phyloP scores from a whole-genome alignment of 352 stramenopile genomes.

The Aphanomyces astaci region DNA sequence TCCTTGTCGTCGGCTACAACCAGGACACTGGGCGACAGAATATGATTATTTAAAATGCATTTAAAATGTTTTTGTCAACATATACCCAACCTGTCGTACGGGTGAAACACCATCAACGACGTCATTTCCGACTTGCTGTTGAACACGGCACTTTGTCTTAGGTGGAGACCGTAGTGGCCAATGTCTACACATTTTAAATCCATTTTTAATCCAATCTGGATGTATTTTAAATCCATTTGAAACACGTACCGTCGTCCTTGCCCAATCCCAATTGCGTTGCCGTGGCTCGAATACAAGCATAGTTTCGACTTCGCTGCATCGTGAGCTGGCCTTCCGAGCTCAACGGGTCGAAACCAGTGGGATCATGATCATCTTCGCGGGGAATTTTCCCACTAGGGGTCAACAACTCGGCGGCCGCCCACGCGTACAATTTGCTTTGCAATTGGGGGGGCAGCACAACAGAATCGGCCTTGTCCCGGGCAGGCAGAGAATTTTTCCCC shows the following conservation, averaged over 20 bases:
- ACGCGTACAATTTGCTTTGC: conserved; percentile 54
- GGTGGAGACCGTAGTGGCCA: conserved; percentile 72
- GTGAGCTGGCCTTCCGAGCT: conserved; percentile 39
- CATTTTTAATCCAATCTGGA: too few species aligned
- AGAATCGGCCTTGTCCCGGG: too few species aligned
- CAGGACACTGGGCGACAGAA: conserved; percentile 91
- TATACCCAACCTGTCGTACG: conserved; percentile 87
- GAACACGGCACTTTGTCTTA: conserved; percentile 86
- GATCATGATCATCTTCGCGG: conserved; percentile 55
- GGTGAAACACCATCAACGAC: conserved; percentile 94
- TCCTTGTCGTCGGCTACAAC: conserved; percentile 93
- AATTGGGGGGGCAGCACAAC: conserved; percentile 24
- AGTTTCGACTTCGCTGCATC: neutral
- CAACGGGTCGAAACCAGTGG: conserved; percentile 66
- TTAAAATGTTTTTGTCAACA: too few species aligned
- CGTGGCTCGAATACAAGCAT: conserved; percentile 39
- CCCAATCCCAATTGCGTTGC: conserved; percentile 23
- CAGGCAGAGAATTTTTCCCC: neutral
- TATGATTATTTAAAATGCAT: too few species aligned
- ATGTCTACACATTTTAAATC: conserved; percentile 30
- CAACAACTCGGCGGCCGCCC: conserved; percentile 61
- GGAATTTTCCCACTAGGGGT: conserved; percentile 61
- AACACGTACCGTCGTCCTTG: conserved; percentile 9
- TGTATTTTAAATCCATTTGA: too few species aligned
- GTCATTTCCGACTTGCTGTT: conserved; percentile 93